Evolutionary conservation across 768 basidiomycete genomes (phyloP), one percentile per base, ranked within the genome.

Genomic region (Leccinum longicurvipes): DNA sequence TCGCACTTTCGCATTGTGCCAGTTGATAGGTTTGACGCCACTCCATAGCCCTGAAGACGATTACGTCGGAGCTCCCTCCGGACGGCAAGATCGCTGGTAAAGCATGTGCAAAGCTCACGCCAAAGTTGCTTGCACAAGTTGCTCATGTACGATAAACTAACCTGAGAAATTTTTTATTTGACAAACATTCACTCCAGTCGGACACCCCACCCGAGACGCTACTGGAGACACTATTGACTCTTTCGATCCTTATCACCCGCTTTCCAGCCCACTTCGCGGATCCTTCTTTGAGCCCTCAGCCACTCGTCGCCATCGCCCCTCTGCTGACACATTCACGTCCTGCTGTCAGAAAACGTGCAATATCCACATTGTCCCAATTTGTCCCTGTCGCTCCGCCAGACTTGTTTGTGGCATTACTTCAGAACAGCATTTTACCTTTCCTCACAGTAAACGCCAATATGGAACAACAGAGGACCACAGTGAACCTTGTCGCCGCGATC

Each of bases 301-400:
- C 92, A 29, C 73, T 93, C 5, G 68, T 74, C 6, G 84, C 87
- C 19, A 80, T 89, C 53, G 87, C 82, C 1, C 91, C 83, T 34
- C 79, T 90, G 28, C 81, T 92, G 46, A 79, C 77, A n/a, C 90
- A 89, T 72, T 66, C 79, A 8, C 86, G 93, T 4, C 82, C 89
- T 10, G 92, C 93, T 0, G 91, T 98, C 51, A 85, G 95, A 50
- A 98, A 98, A 76, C 88, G 94, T 50, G 90, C 93, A 3, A 94
- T 98, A 56, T 77, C 85, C 34, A 91, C 93, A 0, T 71, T 93
- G 41, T 89, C 92, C 0, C 90, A 93, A 61, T 89, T 93, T 67
- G 79, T 94, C 36, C 89, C 86, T 15, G 82, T 84, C 42, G 86
- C 87, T 9, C 82, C 82, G 39, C 77, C 83, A 4, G 75, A 78